Evolutionary conservation across 495 filamentous ascomycete genomes (phyloP).

Genomic region (Penicillium silybi): DNA sequence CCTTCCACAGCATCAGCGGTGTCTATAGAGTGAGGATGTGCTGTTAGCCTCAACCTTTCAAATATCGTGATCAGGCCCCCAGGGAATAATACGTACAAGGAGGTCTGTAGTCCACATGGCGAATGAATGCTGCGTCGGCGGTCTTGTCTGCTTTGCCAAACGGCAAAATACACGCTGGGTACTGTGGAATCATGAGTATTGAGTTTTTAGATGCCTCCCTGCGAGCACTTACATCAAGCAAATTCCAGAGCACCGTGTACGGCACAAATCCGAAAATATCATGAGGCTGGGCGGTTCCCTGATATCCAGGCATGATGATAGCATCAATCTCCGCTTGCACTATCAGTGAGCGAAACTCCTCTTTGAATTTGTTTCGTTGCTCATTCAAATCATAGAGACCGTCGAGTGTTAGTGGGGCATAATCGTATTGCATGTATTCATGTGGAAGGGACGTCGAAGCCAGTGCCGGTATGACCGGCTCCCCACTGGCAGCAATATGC

Average conservation of each 20-base stretch:
- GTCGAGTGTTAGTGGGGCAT: conserved; percentile 11
- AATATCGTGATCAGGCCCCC: background rate
- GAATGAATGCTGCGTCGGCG: conserved; percentile 10
- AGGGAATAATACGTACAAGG: conserved; percentile 2
- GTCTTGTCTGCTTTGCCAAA: conserved; percentile 11
- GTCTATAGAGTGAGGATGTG: background rate
- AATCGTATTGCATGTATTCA: conserved; percentile 9
- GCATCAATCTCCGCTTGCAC: background rate
- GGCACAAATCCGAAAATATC: conserved; percentile 10
- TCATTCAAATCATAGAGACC: conserved; percentile 13
- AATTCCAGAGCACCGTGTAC: conserved; percentile 16
- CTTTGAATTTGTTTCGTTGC: conserved; percentile 9
- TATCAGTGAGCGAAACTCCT: conserved; percentile 9
- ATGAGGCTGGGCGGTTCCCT: conserved; percentile 13
- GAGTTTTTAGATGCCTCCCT: background rate
- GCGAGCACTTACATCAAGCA: conserved; percentile 11
- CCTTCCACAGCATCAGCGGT: conserved; percentile 8
- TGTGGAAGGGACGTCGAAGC: conserved; percentile 10
- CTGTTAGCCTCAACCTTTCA: background rate
- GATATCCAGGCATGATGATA: conserved; percentile 17
- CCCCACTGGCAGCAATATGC: conserved; percentile 21
- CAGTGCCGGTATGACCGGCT: conserved; percentile 19
- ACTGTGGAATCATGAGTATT: conserved; percentile 5
- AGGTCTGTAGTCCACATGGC: conserved; percentile 17
- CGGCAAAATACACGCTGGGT: conserved; percentile 17